A percentile compares a stretch with the other conserved stretches of the same genome.
phyloP scores from a whole-genome alignment of 805 yeast genomes.

The Yarrowia sp. region DNA sequence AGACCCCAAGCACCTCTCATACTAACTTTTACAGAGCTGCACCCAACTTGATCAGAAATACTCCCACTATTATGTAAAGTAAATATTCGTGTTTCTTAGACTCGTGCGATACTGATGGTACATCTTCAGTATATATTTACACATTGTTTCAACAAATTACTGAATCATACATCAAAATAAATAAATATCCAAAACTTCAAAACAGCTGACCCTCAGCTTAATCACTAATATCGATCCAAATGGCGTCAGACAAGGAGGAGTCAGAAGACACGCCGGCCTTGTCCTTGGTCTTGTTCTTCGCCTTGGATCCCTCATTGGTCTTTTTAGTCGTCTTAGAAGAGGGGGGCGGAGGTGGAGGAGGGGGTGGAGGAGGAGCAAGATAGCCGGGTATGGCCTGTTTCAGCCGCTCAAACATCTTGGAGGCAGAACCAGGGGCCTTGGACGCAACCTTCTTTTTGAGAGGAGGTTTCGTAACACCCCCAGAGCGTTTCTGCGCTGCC shows the following conservation, averaged over 20 bases:
- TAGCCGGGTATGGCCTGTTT: neutral
- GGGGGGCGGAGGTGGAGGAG: neutral
- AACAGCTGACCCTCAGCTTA: neutral
- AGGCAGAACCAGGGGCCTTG: neutral
- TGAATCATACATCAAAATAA: no score
- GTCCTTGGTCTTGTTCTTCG: conserved; percentile 40
- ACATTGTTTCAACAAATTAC: no score
- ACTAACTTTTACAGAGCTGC: no score
- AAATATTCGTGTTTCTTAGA: no score
- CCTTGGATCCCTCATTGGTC: conserved; percentile 37
- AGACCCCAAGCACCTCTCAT: no score
- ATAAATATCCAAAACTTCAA: no score
- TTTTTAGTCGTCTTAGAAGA: neutral
- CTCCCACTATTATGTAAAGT: no score
- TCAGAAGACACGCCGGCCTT: conserved; percentile 26
- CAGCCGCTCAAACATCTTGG: neutral
- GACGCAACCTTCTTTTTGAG: neutral
- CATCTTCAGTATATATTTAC: no score
- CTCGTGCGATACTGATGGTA: no score
- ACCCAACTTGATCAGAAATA: no score
- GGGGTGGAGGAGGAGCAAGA: neutral
- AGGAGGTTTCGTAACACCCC: neutral
- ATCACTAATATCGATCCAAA: conserved; percentile 9
- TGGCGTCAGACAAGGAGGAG: neutral
- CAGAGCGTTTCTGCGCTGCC: neutral